phyloP scores from a whole-genome alignment of 305 asterid species.

The Fraxinus greggii region DNA sequence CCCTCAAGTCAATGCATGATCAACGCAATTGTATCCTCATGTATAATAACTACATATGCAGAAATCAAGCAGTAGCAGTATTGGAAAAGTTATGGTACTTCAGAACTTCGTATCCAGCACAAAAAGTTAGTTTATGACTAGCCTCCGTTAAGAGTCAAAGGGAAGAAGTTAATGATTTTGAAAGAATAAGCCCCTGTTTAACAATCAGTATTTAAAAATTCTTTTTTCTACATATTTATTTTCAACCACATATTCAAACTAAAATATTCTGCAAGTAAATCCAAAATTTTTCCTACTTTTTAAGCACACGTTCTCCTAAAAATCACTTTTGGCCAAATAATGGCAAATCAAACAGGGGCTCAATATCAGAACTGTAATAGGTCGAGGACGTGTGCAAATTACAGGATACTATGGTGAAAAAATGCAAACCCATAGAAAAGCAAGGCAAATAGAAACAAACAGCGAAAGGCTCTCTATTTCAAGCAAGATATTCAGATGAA shows the following conservation, averaged over 20 bases:
- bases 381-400: background rate
- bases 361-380: background rate
- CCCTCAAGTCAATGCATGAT: background rate
- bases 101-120: background rate
- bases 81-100: background rate
- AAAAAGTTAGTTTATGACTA: background rate
- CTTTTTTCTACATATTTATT: too few species aligned
- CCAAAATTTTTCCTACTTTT: too few species aligned
- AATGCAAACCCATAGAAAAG: background rate
- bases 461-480: background rate
- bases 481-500: background rate
- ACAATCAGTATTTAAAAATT: too few species aligned
- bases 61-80: background rate
- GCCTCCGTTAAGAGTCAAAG: background rate
- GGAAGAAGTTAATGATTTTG: background rate
- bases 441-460: background rate
- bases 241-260: too few species aligned
- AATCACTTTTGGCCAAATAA: too few species aligned
- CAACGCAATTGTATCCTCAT: background rate
- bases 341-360: too few species aligned
- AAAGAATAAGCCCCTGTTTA: background rate
- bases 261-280: too few species aligned
- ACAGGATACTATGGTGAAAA: background rate
- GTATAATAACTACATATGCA: background rate
- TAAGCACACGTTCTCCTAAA: too few species aligned